Evolutionary conservation across 1,139 yeast genomes (phyloP).

Genomic region (Kodamaea anthophila): DNA sequence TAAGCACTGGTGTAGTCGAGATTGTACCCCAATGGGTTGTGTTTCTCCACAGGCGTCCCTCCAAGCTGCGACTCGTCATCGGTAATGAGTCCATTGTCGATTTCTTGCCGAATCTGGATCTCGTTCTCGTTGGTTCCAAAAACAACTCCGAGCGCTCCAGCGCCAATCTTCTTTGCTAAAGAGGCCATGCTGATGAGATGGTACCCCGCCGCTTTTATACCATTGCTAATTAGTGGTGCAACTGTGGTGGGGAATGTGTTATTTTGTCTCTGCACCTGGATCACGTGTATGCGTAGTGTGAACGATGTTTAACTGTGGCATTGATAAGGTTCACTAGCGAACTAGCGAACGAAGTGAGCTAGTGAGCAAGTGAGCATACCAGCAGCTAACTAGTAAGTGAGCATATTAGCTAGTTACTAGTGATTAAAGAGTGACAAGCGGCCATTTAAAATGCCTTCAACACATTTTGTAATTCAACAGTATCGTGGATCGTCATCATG

Average conservation of each 20-base stretch:
- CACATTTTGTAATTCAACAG: no score
- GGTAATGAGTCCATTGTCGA: not conserved
- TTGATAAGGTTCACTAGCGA: no score
- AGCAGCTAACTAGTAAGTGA: no score
- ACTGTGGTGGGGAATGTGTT: constrained; percentile 2
- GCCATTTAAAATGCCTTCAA: no score
- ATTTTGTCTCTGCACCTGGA: no score
- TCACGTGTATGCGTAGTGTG: no score
- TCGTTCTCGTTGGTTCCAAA: constrained; percentile 8
- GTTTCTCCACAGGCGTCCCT: constrained; percentile 36
- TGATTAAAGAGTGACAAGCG: no score
- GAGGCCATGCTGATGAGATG: not conserved
- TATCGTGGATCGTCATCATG: no score
- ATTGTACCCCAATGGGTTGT: constrained; percentile 34
- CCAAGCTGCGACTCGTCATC: constrained; percentile 13
- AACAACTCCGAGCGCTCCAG: constrained; percentile 5
- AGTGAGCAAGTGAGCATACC: no score
- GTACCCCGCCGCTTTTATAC: not conserved
- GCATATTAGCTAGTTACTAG: no score
- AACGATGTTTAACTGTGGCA: no score
- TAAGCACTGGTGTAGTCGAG: constrained; percentile 26
- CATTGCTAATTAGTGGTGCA: not conserved
- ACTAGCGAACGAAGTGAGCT: no score
- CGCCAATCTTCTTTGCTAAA: constrained; percentile 3
- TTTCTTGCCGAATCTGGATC: constrained; percentile 2